These are phyloP conservation scores for Malus hybrid DNA, from an alignment of 331 rosid species.

Conservation along the genomic window DNA sequence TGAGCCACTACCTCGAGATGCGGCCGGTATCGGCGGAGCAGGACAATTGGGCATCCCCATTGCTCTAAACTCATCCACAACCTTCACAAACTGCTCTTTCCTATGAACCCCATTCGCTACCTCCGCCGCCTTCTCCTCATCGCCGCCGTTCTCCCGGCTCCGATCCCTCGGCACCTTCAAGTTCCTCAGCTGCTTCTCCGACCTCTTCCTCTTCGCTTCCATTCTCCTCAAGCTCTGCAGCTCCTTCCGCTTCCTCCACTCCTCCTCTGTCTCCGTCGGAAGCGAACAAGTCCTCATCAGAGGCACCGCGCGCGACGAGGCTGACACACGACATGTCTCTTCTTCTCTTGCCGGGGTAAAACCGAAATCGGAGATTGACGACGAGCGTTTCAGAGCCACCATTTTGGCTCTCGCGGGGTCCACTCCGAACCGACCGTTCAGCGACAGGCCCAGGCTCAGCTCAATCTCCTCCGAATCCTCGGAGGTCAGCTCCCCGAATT, in stretches of 20 bases:
- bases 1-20: conserved; percentile 44
- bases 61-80: conserved; percentile 9
- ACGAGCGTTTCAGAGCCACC: conserved; percentile 35
- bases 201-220: conserved; percentile 61
- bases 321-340: neutral
- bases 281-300: conserved; percentile 55
- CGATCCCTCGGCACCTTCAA: conserved; percentile 33
- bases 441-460: conserved; percentile 60
- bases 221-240: conserved; percentile 59
- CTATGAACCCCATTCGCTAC: neutral
- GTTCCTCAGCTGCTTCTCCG: conserved; percentile 67
- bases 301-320: neutral
- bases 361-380: conserved; percentile 44
- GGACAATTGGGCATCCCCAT: conserved; percentile 15
- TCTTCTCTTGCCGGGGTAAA: conserved; percentile 10
- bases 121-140: conserved; percentile 5
- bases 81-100: conserved; percentile 22
- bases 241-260: conserved; percentile 71
- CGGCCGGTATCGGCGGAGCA: conserved; percentile 11
- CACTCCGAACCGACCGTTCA: conserved; percentile 66
- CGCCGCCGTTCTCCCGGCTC: conserved; percentile 16
- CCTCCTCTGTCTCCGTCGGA: conserved; percentile 56
- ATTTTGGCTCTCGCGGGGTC: conserved; percentile 50
- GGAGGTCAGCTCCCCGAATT: conserved; percentile 8
- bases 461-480: conserved; percentile 36